These are phyloP conservation scores for Trichoderma citrinoviride DNA, from an alignment of 2,329 filamentous ascomycete genomes.

Conservation along the genomic window DNA sequence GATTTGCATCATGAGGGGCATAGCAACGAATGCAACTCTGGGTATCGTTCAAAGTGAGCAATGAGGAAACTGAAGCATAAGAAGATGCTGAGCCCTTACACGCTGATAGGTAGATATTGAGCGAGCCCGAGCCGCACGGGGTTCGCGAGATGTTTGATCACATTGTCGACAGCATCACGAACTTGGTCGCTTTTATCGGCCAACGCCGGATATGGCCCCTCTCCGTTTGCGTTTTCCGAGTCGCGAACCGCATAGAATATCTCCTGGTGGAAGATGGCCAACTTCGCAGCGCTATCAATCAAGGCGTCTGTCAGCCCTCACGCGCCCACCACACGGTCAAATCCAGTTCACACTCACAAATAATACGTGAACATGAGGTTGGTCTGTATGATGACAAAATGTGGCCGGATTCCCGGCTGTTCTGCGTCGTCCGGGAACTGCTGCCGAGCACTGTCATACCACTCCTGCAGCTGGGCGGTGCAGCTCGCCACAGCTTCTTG, in stretches of 20 bases:
- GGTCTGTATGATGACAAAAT: conserved; percentile 15
- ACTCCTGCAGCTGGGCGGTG: neutral
- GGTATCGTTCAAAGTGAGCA: neutral
- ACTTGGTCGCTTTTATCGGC: conserved; percentile 14
- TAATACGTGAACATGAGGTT: conserved; percentile 20
- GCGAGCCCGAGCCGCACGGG: conserved; percentile 10
- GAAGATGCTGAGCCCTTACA: neutral
- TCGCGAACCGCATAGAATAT: conserved; percentile 13
- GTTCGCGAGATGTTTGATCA: conserved; percentile 9
- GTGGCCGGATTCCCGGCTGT: conserved; percentile 3
- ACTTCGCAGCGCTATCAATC: conserved; percentile 1
- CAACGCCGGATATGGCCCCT: neutral
- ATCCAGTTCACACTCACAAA: neutral
- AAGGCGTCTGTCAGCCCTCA: neutral
- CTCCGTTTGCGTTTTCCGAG: neutral
- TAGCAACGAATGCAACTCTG: conserved; percentile 16
- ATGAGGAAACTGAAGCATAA: neutral
- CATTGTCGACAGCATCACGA: conserved; percentile 4
- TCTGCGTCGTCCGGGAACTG: conserved; percentile 12
- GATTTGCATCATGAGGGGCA: conserved; percentile 18
- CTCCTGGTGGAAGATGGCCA: conserved; percentile 10
- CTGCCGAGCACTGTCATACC: conserved; percentile 2
- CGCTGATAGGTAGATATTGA: conserved; percentile 16
- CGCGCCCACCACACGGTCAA: no score
- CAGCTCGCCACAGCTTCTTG: neutral